A percentile compares a stretch with the other conserved stretches of the same genome.
These are phyloP conservation scores for Hemileccinum impolitum DNA, from an alignment of 768 basidiomycete genomes.

Conservation along the genomic window DNA sequence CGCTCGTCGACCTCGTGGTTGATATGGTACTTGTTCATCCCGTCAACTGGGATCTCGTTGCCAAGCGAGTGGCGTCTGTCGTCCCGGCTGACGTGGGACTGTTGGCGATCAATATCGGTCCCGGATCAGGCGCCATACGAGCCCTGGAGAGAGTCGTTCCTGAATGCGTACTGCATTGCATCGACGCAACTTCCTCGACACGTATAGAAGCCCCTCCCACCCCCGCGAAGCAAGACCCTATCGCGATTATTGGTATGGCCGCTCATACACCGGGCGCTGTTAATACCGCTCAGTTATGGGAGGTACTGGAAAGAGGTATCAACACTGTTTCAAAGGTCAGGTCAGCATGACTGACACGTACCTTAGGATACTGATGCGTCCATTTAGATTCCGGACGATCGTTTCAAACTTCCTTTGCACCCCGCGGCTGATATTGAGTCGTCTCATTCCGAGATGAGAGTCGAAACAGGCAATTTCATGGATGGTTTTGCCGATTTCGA, in stretches of 20 bases:
- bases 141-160: slow-evolving; percentile 37
- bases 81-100: slow-evolving; percentile 19
- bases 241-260: slow-evolving; percentile 75
- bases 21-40: slow-evolving; percentile 44
- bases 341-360: slow-evolving; percentile 32
- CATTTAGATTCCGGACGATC: slow-evolving; percentile 55
- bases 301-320: slow-evolving; percentile 51
- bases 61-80: slow-evolving; percentile 26
- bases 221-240: slow-evolving; percentile 41
- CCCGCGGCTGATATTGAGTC: slow-evolving; percentile 18
- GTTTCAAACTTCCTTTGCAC: slow-evolving; percentile 50
- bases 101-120: slow-evolving; percentile 49
- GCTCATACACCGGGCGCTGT: slow-evolving; percentile 51
- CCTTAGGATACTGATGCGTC: slow-evolving; percentile 1
- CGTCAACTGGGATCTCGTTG: slow-evolving; percentile 51
- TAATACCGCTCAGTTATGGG: slow-evolving; percentile 51
- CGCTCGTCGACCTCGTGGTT: slow-evolving; percentile 39
- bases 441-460: slow-evolving; percentile 44
- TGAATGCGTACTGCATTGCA: slow-evolving; percentile 12
- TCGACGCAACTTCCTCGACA: slow-evolving; percentile 13
- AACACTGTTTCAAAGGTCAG: slow-evolving; percentile 61
- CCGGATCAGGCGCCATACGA: slow-evolving; percentile 40
- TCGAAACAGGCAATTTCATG: slow-evolving; percentile 63
- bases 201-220: neutral
- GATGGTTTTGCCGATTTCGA: slow-evolving; percentile 58